Base-by-base conservation (phyloP, 768 basidiomycete species). In the Dendrothele bispora region DNA sequence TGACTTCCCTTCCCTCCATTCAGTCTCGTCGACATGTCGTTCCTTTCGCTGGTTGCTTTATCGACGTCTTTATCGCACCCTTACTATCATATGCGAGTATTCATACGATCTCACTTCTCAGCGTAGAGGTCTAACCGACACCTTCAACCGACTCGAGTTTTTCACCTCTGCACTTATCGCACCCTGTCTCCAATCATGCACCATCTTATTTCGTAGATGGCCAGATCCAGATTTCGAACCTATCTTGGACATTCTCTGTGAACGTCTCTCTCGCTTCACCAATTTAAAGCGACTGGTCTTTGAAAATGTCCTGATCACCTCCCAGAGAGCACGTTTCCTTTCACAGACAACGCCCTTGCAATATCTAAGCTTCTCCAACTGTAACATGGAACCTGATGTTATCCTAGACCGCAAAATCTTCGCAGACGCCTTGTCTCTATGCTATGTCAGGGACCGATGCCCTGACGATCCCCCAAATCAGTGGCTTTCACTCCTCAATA, bases 401-500 rank as follows among this genome's bases (percentile, higher is more conserved):
- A 12, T 22, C 11, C 25, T 24, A 28, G 6, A 6, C 27, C 42
- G 17, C 43, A 41, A 44, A 38, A 41, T 50, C 12, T 18, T 40
- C 25, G 41, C 49, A 8, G 25, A 22, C 25, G 39, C 21, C 3
- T 10, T 54, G 39, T 35, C 49, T 15, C 38, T 49, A 11, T 47
- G 37, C 11, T 15, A 30, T 30, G 28, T 39, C 52, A 18, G n/a
- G n/a, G n/a, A n/a, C n/a, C n/a, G n/a, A n/a, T n/a, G n/a, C n/a
- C n/a, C n/a, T n/a, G n/a, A n/a, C 32, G 28, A 21, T 25, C 21
- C 30, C 18, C 12, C 12, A 29, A 24, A 27, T 7, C 39, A 41
- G 15, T 54, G 53, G 53, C 40, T 54, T 5, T 46, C 53, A 12
- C 25, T 48, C 4, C 28, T 54, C 8, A 40, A 54, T 10, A 17